Evolutionary conservation across 2,329 filamentous ascomycete species (phyloP), one percentile per base, ranked within the genome.

Genomic region (Lachnellula arida): DNA sequence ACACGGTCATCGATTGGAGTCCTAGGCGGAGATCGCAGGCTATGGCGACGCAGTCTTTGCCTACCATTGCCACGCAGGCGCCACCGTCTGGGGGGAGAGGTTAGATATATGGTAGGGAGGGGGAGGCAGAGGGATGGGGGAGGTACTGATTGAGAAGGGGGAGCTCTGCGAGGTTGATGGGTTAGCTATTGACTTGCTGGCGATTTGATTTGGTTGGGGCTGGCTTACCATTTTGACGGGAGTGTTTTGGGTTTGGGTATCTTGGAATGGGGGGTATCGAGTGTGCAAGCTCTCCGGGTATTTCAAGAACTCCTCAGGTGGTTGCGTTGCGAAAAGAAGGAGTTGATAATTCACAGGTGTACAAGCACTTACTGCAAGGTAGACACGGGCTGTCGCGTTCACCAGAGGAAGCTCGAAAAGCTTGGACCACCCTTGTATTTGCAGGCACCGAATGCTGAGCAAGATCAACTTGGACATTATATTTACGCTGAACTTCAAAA

Each of bases 21-120:
- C 94, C 94, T 65, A 99, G 90, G 63, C 94, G 93, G 65, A 99
- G 90, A 77, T 99, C 94, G 81, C 94, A 99, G 74, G 94, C 94
- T 73, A 99, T 97, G 76, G 94, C 94, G 60, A 99, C 94, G 76
- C 94, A 99, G 85, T 97, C 92, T 78, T 99, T 97, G 80, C 94
- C 94, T 64, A 96, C 92, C 94, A 97, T 97, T 76, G 93, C 93
- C 65, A 97, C 91, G 77, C 88, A 93, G 78, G 93, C 93, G 74
- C 93, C 93, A 78, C 93, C 93, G 74, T 87, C 83, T 86, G 53
- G 25, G 17, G 23, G 32, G 63, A 51, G 35, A 55, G n/a, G 66
- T 65, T 61, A 66, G 64, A 43, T 53, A 46, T 51, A 57, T 52
- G 56, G 50, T 28, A 51, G 54, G 25, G 28, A 44, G 49, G 17